Conservation (phyloP, 352 stramenopile species). For the Phytophthora foliorum region DNA sequence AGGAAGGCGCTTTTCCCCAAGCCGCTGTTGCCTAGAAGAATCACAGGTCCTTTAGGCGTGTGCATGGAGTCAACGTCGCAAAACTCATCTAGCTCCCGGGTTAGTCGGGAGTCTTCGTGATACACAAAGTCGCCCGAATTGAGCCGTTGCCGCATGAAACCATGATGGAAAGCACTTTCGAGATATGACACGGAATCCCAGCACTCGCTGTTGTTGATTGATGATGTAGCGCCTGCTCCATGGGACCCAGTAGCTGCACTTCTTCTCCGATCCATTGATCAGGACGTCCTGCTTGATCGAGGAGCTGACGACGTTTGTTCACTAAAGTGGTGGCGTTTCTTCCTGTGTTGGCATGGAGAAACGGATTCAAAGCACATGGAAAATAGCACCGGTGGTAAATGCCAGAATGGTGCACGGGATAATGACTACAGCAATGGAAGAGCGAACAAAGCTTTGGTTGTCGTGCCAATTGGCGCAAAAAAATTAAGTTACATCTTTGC, state of each 20-base stretch:
- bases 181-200: constrained; percentile 87
- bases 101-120: constrained; percentile 69
- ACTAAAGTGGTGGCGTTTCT: neutral
- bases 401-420: neutral
- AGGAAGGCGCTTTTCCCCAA: constrained; percentile 84
- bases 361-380: constrained; percentile 4
- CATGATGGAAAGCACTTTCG: constrained; percentile 84
- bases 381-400: constrained; percentile 1
- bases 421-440: neutral
- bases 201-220: constrained; percentile 56
- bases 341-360: neutral
- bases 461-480: neutral
- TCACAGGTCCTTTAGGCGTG: constrained; percentile 77
- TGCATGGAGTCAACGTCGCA: constrained; percentile 90
- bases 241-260: constrained; percentile 26
- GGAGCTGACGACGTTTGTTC: neutral
- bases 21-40: constrained; percentile 78
- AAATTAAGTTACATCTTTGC: neutral
- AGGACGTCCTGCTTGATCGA: neutral
- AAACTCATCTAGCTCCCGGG: constrained; percentile 81
- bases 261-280: constrained; percentile 28
- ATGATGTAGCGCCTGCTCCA: constrained; percentile 6
- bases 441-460: neutral
- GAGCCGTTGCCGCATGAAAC: constrained; percentile 80
- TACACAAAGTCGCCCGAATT: constrained; percentile 82